phyloP scores from a whole-genome alignment of 306 rosid genomes.

The Lupinus albus region DNA sequence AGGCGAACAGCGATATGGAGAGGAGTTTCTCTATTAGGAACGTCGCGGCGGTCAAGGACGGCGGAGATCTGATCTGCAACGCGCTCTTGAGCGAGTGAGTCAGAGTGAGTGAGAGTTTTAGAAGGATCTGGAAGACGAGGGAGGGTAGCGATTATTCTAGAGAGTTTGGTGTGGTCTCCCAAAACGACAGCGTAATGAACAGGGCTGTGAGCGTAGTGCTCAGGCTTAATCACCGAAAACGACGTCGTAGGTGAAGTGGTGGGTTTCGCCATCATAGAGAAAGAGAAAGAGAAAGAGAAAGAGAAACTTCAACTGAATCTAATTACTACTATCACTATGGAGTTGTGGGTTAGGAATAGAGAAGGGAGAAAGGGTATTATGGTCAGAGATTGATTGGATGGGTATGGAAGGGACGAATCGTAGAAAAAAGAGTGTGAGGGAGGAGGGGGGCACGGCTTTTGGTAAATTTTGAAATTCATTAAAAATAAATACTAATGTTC shows the following conservation, averaged over 20 bases:
- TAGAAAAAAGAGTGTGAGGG: background rate
- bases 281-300: too few species aligned
- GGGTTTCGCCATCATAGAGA: conserved; percentile 54
- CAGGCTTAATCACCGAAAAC: conserved; percentile 54
- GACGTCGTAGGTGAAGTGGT: conserved; percentile 45
- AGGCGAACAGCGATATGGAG: conserved; percentile 87
- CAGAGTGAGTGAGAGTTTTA: conserved; percentile 67
- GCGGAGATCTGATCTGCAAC: conserved; percentile 71
- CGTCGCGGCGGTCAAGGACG: conserved; percentile 87
- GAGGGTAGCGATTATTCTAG: conserved; percentile 61
- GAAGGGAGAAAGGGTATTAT: conserved; percentile 4
- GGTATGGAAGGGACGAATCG: conserved; percentile 27
- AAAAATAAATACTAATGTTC: background rate
- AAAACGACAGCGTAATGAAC: conserved; percentile 74
- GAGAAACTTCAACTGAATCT: too few species aligned
- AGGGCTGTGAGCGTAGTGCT: conserved; percentile 70
- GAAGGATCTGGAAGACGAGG: conserved; percentile 77
- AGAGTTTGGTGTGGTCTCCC: conserved; percentile 61
- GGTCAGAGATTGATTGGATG: conserved; percentile 24
- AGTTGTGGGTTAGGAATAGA: background rate
- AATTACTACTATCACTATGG: too few species aligned
- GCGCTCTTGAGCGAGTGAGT: conserved; percentile 78
- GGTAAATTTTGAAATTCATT: background rate
- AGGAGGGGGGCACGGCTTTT: conserved; percentile 30
- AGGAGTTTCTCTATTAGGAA: conserved; percentile 76